phyloP scores from a whole-genome alignment of 495 filamentous ascomycete genomes.

The Melanomma pulvis-pyrius region DNA sequence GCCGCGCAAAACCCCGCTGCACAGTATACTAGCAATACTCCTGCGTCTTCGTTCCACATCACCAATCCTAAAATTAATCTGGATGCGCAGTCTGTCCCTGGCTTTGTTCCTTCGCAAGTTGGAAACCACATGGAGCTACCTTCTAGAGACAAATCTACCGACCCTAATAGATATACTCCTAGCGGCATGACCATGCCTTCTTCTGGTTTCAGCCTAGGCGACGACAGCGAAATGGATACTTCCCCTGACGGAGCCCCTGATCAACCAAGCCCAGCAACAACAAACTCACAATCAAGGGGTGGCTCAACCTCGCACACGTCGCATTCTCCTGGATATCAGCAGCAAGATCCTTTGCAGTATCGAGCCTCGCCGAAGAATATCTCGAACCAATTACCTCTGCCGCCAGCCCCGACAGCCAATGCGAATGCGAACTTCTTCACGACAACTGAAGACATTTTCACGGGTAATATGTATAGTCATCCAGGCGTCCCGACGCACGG shows the following conservation, averaged over 20 bases:
- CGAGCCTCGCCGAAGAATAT: conserved; percentile 23
- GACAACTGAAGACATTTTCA: conserved; percentile 13
- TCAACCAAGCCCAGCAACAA: conserved; percentile 34
- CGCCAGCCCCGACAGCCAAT: conserved; percentile 4
- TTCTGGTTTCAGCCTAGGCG: neutral
- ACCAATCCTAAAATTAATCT: conserved; percentile 16
- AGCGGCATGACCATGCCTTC: neutral
- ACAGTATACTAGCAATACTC: conserved; percentile 13
- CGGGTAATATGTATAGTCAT: conserved; percentile 1
- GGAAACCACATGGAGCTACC: conserved; percentile 17
- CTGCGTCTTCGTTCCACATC: conserved; percentile 33
- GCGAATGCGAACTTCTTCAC: conserved; percentile 26
- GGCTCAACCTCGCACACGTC: conserved; percentile 34
- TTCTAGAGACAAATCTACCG: conserved; percentile 1
- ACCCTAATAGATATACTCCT: conserved; percentile 12
- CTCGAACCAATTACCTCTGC: conserved; percentile 21
- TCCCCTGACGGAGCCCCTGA: conserved; percentile 24
- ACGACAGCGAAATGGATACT: conserved; percentile 34
- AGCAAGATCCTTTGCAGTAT: conserved; percentile 16
- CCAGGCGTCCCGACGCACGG: neutral
- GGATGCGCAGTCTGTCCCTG: conserved; percentile 5
- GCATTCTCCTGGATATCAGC: conserved; percentile 28
- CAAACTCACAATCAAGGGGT: conserved; percentile 21
- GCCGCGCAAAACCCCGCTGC: conserved; percentile 1
- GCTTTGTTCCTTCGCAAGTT: conserved; percentile 26